phyloP scores from a whole-genome alignment of 768 basidiomycete species.

The Calocybe indica region DNA sequence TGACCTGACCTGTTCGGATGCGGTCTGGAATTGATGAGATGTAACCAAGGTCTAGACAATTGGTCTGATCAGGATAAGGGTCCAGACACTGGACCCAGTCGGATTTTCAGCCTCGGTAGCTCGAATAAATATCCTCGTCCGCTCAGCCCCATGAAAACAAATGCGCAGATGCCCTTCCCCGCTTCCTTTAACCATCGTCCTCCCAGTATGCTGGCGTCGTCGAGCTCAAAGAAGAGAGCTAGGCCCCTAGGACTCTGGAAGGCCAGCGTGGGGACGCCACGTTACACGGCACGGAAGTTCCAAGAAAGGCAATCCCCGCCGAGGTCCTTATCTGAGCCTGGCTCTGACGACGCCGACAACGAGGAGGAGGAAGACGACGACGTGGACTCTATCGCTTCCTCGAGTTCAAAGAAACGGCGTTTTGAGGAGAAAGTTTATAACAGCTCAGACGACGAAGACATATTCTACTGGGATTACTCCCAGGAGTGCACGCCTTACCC shows the following conservation, averaged over 20 bases:
- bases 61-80: slow-evolving; percentile 8
- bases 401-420: neutral
- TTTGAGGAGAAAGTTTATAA: slow-evolving; percentile 8
- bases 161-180: slow-evolving; percentile 21
- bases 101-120: slow-evolving; percentile 9
- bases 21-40: slow-evolving; percentile 2
- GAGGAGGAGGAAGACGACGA: slow-evolving; percentile 10
- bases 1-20: slow-evolving; percentile 1
- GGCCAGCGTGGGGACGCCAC: slow-evolving; percentile 31
- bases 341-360: slow-evolving; percentile 16
- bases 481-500: slow-evolving; percentile 17
- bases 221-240: slow-evolving; percentile 15
- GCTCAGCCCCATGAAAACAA: slow-evolving; percentile 7
- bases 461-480: slow-evolving; percentile 30
- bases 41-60: slow-evolving; percentile 6
- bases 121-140: slow-evolving; percentile 17
- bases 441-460: slow-evolving; percentile 13
- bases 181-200: slow-evolving; percentile 15
- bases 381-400: slow-evolving; percentile 6
- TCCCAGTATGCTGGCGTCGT: slow-evolving; percentile 10
- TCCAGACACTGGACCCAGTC: slow-evolving; percentile 9
- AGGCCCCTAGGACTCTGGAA: slow-evolving; percentile 41
- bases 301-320: slow-evolving; percentile 14
- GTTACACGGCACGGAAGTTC: slow-evolving; percentile 15
- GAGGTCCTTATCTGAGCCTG: slow-evolving; percentile 8